Base-by-base conservation (phyloP, 2,329 filamentous ascomycete genomes). In the Colletotrichum sp. region DNA sequence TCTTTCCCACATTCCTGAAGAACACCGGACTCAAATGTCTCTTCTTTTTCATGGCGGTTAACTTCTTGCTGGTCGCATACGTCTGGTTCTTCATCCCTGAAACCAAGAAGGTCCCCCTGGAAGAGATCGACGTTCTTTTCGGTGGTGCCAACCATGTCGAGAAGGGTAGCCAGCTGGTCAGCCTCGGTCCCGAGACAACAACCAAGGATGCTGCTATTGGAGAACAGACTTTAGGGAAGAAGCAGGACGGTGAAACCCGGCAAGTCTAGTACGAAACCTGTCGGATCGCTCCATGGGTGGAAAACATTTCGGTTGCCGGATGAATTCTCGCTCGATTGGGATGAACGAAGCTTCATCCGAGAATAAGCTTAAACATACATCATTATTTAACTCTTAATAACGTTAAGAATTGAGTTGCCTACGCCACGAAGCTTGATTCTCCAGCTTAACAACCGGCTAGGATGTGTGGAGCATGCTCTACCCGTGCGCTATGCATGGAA, bases 1-100 rank as follows among this genome's bases (percentile, higher is more conserved):
- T 94, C 86, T 94, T 94, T 87, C 92, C 92, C 16, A 90, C 88
- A 8, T 94, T 94, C 85, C 87, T 93, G 18, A 85, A 89, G 68
- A 92, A 93, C 79, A 81, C 83, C 24, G 87, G 86, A 10, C 85
- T 89, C 30, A 84, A 84, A 68, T 87, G 85, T 36, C 80, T 87
- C 9, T 84, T 82, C 77, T 83, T 84, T 73, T 84, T 84, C 78
- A 82, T 83, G 79, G 76, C 80, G 10, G 77, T 87, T 62, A 88
- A 90, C 79, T 82, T 90, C 78, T 75, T 89, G 34, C 84, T 90
- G 12, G 85, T 84, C 16, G 39, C 83, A 26, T 90, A 89, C 72
- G 88, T 90, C 57, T 90, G 79, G 78, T 89, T 89, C 81, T 85
- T 86, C 75, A 82, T 90, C 63, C 88, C 88, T 4, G 88, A 90